These are phyloP conservation scores for Nigrospora osmanthi DNA, from an alignment of 2,329 filamentous ascomycete species.

Conservation along the genomic window DNA sequence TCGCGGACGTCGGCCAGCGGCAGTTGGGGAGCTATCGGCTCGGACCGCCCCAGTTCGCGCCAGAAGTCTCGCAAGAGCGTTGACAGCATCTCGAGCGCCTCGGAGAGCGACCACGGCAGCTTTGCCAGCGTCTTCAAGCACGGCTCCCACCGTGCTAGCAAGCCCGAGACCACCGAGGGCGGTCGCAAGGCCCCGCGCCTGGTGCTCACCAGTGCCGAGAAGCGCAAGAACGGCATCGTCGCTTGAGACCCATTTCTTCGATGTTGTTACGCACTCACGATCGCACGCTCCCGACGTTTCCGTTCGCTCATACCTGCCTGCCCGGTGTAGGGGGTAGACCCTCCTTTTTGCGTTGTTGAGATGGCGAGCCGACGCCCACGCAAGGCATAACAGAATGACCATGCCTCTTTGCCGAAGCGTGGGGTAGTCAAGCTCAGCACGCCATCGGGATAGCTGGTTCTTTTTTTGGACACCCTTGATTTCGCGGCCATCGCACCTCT, in stretches of 20 bases:
- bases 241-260: constrained; percentile 9
- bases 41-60: constrained; percentile 67
- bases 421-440: no score
- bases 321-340: constrained; percentile 18
- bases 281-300: constrained; percentile 18
- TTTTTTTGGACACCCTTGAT: no score
- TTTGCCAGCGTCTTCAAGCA: constrained; percentile 62
- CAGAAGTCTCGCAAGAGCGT: constrained; percentile 57
- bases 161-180: constrained; percentile 47
- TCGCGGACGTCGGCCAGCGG: constrained; percentile 70
- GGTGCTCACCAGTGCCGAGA: constrained; percentile 81
- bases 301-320: constrained; percentile 16
- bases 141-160: constrained; percentile 40
- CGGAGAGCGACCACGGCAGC: constrained; percentile 48
- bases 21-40: constrained; percentile 73
- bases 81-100: constrained; percentile 59
- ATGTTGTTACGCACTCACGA: constrained; percentile 5
- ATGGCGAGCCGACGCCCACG: no score
- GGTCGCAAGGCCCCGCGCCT: constrained; percentile 81
- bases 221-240: constrained; percentile 61
- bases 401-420: no score
- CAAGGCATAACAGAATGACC: no score
- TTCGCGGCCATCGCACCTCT: no score
- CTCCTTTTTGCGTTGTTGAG: constrained; percentile 6
- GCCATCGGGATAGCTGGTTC: no score